Percentiles rank a stretch among this genome's conserved stretches.
Conservation (phyloP, 495 filamentous ascomycete genomes). For the Neurospora sp. region DNA sequence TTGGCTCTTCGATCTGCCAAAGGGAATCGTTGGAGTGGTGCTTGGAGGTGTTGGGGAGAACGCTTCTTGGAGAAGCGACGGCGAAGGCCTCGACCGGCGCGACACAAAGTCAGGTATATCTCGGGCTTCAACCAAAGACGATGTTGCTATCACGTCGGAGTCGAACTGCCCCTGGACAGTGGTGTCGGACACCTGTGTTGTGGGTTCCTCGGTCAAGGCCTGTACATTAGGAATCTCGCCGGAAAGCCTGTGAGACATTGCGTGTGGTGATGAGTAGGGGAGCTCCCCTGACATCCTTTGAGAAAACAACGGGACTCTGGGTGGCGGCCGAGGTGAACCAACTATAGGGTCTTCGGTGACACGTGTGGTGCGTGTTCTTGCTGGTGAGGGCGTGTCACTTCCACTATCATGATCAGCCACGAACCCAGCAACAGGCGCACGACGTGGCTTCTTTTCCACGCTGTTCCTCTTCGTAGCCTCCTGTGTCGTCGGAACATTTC, state of each 20-base stretch:
- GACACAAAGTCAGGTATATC: conserved; percentile 15
- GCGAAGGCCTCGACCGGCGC: conserved; percentile 14
- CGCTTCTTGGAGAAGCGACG: conserved; percentile 19
- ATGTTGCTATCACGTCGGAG: conserved; percentile 16
- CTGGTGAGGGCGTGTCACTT: conserved; percentile 15
- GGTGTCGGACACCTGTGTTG: conserved; percentile 21
- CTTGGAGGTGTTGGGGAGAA: conserved; percentile 31
- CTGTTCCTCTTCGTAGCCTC: conserved; percentile 9
- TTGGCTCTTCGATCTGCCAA: conserved; percentile 41
- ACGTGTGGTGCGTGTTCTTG: conserved; percentile 23
- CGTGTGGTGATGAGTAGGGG: neutral
- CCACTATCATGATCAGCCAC: conserved; percentile 6
- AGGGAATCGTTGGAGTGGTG: conserved; percentile 22
- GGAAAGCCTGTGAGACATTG: neutral
- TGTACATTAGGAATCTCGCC: neutral
- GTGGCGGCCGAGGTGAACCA: conserved; percentile 3
- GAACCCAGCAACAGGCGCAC: conserved; percentile 18
- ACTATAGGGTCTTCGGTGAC: neutral
- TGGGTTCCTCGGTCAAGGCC: conserved; percentile 16
- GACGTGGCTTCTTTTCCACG: conserved; percentile 3
- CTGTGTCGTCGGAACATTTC: conserved; percentile 6
- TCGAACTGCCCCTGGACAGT: conserved; percentile 29
- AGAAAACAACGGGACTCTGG: neutral
- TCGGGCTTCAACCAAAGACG: conserved; percentile 9
- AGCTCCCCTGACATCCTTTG: neutral